Conservation (phyloP, 2,329 filamentous ascomycete species). For the Remersonia thermophila region DNA sequence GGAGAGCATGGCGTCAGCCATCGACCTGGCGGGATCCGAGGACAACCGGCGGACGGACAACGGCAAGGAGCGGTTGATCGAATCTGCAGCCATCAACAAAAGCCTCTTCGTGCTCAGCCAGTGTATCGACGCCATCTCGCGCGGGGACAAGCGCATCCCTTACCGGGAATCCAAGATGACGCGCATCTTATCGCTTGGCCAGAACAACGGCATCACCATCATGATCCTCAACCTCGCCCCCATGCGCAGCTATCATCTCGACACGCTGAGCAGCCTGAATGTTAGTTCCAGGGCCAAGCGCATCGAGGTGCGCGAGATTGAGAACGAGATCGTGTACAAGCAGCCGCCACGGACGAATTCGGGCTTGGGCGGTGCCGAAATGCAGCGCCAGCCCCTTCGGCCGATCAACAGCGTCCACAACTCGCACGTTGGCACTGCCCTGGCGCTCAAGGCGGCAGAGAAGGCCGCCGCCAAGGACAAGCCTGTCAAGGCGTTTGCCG, state of each 20-base stretch:
- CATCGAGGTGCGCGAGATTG: constrained; percentile 88
- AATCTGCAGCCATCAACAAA: constrained; percentile 96
- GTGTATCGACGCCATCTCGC: constrained; percentile 86
- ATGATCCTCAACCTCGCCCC: constrained; percentile 95
- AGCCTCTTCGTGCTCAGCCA: constrained; percentile 88
- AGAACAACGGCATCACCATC: constrained; percentile 88
- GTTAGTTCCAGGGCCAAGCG: constrained; percentile 93
- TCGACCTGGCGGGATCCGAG: constrained; percentile 89
- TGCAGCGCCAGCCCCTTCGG: constrained; percentile 63
- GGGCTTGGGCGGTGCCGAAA: constrained; percentile 27
- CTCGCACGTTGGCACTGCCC: constrained; percentile 43
- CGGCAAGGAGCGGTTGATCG: constrained; percentile 80
- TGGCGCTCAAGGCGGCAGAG: constrained; percentile 33
- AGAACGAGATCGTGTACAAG: constrained; percentile 87
- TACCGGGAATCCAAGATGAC: constrained; percentile 98
- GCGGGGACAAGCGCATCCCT: constrained; percentile 64
- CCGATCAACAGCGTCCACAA: constrained; percentile 67
- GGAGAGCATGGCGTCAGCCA: constrained; percentile 80
- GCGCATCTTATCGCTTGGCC: constrained; percentile 76
- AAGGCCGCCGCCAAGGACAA: constrained; percentile 49
- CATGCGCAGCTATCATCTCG: constrained; percentile 81
- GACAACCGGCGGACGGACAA: constrained; percentile 93
- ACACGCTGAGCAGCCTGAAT: constrained; percentile 86
- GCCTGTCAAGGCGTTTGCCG: constrained; percentile 71
- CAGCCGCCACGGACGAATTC: constrained; percentile 42